phyloP scores from a whole-genome alignment of 768 basidiomycete species.

The Leccinellum rugosiceps region DNA sequence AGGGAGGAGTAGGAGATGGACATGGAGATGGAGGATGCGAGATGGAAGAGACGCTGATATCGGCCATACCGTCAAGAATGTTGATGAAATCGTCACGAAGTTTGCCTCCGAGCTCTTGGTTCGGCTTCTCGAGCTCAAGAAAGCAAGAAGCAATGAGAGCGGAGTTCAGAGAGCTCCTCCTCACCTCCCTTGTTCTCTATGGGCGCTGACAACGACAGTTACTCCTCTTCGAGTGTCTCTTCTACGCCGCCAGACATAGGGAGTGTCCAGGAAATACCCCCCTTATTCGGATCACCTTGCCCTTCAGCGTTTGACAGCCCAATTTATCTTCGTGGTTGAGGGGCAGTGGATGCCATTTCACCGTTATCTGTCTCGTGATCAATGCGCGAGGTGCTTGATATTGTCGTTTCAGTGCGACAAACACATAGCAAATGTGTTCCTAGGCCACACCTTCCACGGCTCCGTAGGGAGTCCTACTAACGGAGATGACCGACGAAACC shows the following conservation, averaged over 20 bases:
- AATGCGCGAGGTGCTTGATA: neutral
- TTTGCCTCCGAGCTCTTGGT: neutral
- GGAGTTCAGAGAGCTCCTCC: constrained; percentile 3
- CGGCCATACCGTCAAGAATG: neutral
- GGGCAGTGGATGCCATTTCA: neutral
- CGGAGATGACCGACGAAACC: neutral
- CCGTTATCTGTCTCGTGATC: neutral
- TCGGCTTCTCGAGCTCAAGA: neutral
- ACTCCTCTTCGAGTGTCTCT: neutral
- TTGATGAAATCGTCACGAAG: neutral
- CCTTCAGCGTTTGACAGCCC: neutral
- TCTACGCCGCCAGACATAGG: constrained; percentile 1
- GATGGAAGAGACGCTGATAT: neutral
- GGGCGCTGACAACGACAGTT: neutral
- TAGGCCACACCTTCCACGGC: neutral
- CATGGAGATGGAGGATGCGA: neutral
- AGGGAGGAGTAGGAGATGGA: too few relatives aligned
- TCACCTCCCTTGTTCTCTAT: constrained; percentile 3
- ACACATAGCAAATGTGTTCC: neutral
- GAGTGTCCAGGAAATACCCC: neutral
- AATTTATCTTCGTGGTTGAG: neutral
- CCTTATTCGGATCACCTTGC: neutral
- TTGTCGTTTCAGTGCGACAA: neutral
- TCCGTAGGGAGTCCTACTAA: neutral
- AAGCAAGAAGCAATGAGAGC: neutral